Evolutionary conservation across 73 alveolate species (phyloP), one percentile per base, ranked within the genome.

Genomic region (Paramecium biaurelia): DNA sequence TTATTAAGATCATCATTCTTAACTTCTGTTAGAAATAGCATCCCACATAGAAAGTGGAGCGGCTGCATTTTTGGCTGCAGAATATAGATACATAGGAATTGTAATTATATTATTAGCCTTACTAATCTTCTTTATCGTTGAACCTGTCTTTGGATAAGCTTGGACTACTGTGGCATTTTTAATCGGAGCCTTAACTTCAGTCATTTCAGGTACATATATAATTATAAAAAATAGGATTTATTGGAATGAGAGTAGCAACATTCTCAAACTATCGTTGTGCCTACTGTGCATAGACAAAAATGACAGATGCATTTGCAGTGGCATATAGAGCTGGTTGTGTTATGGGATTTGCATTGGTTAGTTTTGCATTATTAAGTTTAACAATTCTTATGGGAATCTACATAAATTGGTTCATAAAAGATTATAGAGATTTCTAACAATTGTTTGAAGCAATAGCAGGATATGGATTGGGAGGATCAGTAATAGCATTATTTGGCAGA

Each of bases 401-500:
- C 94, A 85, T 84, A 85, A 35, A 93, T 43, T 70, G 88, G 85
- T 96, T 93, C 93, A 57, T 94, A 14, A 93, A 67, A 14, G 94
- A 93, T 49, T 92, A 95, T 72, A 85, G 72, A 37, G 93, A 92
- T 72, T 72, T 49, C 35, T 85, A 94, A 88, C 23, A 88, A 59
- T 92, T 96, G 93, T 95, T 89, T 86, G 98, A 95, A 79, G 87
- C 93, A 76, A 94, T 97, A 49, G 99, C 99, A 1, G 99, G 99
- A 43, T 98, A 96, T 92, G 99, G 99, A 84, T 93, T 98, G 24
- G 99, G 99, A 18, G 99, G 99, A 43, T 95, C 98, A 70, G 92
- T 98, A 32, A 95, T 98, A 32, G 99, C 99, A 24, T 92, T 98
- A 92, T 98, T 98, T 92, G 99, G 99, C 63, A 96, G 99, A 92